phyloP scores from a whole-genome alignment of 2,329 filamentous ascomycete genomes.

The Cryphonectria parasitica region DNA sequence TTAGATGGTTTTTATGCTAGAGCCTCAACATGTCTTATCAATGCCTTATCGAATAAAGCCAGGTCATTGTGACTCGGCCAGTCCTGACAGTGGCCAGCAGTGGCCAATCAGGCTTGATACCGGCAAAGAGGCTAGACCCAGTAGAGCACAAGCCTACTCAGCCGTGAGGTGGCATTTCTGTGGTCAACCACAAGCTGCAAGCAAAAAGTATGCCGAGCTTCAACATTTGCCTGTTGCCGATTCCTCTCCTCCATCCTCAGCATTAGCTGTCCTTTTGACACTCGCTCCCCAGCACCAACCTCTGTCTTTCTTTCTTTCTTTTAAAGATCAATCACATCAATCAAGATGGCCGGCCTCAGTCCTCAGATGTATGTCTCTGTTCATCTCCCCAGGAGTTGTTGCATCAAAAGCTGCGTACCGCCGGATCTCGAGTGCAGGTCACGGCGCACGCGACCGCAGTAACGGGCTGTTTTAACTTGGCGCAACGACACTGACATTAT shows the following conservation, averaged over 20 bases:
- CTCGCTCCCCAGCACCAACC: background rate
- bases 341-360: slow-evolving; percentile 64
- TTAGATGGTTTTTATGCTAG: background rate
- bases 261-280: background rate
- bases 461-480: background rate
- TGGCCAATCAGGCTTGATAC: slow-evolving; percentile 1
- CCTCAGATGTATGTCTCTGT: slow-evolving; percentile 62
- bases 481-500: slow-evolving; percentile 31
- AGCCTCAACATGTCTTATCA: background rate
- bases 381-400: background rate
- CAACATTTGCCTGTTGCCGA: slow-evolving; percentile 3
- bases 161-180: slow-evolving; percentile 26
- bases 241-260: background rate
- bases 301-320: background rate
- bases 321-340: background rate
- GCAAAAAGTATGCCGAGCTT: slow-evolving; percentile 9
- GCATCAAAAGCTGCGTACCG: background rate
- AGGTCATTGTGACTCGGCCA: background rate
- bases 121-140: background rate
- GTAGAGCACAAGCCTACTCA: slow-evolving; percentile 9
- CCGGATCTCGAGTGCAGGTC: background rate
- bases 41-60: background rate
- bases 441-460: slow-evolving; percentile 22
- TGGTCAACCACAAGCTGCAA: background rate
- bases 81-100: background rate